Percentiles rank a stretch among this genome's conserved stretches.
Conservation (phyloP, 208 protist genomes). For the Leishmania aethiopica region DNA sequence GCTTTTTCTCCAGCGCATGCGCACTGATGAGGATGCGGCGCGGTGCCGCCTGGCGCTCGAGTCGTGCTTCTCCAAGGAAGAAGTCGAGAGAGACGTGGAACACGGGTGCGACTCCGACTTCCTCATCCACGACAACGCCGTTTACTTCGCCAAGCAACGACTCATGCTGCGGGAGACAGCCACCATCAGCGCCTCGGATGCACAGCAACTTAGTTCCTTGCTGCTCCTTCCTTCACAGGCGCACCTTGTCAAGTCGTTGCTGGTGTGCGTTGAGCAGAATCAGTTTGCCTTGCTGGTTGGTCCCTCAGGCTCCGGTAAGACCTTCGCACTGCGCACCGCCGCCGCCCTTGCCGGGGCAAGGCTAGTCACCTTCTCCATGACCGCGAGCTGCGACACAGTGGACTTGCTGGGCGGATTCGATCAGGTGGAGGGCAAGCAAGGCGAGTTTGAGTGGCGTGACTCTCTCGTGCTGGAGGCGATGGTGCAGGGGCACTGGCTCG, state of each 20-base stretch:
- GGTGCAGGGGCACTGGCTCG: slow-evolving; percentile 97
- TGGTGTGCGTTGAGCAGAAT: slow-evolving; percentile 90
- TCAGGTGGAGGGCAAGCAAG: slow-evolving; percentile 96
- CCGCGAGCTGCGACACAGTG: slow-evolving; percentile 97
- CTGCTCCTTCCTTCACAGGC: slow-evolving; percentile 79
- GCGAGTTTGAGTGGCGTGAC: slow-evolving; percentile 99
- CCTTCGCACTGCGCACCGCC: slow-evolving; percentile 93
- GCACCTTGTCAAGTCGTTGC: slow-evolving; percentile 74
- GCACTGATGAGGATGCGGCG: slow-evolving; percentile 68
- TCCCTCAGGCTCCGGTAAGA: slow-evolving; percentile 96
- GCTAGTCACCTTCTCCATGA: slow-evolving; percentile 98
- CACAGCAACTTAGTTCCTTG: slow-evolving; percentile 31
- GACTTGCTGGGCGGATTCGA: slow-evolving; percentile 99
- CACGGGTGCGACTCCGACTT: slow-evolving; percentile 60
- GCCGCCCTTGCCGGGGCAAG: slow-evolving; percentile 90
- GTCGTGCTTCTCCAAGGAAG: slow-evolving; percentile 46
- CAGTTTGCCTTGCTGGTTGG: slow-evolving; percentile 98
- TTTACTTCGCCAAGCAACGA: slow-evolving; percentile 63
- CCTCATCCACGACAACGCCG: slow-evolving; percentile 55
- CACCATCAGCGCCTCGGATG: slow-evolving; percentile 15
- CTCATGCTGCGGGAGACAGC: slow-evolving; percentile 22
- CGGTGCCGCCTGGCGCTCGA: slow-evolving; percentile 46
- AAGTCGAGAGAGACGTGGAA: slow-evolving; percentile 24
- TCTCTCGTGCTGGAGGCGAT: slow-evolving; percentile 97
- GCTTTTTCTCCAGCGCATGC: slow-evolving; percentile 90